phyloP scores from a whole-genome alignment of 2,329 filamentous ascomycete genomes.

The Aspergillus vadensis region DNA sequence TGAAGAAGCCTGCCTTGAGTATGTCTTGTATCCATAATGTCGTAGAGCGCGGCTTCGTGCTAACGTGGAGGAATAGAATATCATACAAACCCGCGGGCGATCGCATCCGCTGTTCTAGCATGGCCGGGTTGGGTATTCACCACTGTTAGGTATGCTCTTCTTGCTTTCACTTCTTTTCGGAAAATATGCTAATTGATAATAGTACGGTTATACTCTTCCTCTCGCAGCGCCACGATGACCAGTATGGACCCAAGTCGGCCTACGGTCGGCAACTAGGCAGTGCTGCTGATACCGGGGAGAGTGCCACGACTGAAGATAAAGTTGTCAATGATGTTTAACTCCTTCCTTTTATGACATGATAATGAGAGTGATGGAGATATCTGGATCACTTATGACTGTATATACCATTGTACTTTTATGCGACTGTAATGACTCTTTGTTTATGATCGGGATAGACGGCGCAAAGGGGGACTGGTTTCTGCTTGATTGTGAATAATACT shows the following conservation, averaged over 20 bases:
- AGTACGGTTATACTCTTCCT: slow-evolving; percentile 33
- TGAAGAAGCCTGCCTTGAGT: slow-evolving; percentile 39
- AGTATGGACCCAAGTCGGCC: slow-evolving; percentile 18
- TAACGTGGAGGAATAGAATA: slow-evolving; percentile 38
- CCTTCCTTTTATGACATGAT: neutral
- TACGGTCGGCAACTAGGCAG: slow-evolving; percentile 5
- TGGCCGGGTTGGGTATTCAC: slow-evolving; percentile 57
- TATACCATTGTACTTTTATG: no score
- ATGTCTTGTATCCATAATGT: neutral
- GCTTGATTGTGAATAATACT: no score
- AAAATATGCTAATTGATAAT: neutral
- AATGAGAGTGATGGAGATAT: no score
- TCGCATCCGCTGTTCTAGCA: slow-evolving; percentile 55
- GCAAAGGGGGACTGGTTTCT: no score
- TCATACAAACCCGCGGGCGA: slow-evolving; percentile 51
- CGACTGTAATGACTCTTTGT: no score
- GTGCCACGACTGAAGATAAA: neutral
- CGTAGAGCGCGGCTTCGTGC: neutral
- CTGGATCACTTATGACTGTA: neutral
- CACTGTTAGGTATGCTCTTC: slow-evolving; percentile 37
- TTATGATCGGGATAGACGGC: no score
- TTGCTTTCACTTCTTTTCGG: slow-evolving; percentile 23
- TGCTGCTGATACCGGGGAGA: neutral
- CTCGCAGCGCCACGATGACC: slow-evolving; percentile 38
- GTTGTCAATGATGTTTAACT: neutral